These are phyloP conservation scores for Trichoderma parareesei DNA, from an alignment of 495 filamentous ascomycete species.

Conservation along the genomic window DNA sequence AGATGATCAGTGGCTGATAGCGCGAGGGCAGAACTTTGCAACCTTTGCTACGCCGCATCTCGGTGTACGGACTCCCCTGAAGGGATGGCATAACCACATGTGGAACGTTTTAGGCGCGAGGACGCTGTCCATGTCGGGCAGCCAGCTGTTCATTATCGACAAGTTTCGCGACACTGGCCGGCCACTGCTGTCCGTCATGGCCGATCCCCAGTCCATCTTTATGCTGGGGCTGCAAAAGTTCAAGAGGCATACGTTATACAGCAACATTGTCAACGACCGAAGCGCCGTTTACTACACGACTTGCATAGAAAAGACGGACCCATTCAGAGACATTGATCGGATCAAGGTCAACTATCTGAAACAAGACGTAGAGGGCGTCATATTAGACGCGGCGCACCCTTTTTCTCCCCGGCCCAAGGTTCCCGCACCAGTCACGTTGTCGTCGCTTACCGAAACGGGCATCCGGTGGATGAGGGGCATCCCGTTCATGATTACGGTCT, in stretches of 20 bases:
- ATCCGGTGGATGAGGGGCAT: constrained; percentile 30
- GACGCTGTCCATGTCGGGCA: constrained; percentile 69
- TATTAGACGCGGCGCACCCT: constrained; percentile 64
- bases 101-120: constrained; percentile 78
- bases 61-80: constrained; percentile 68
- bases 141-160: constrained; percentile 84
- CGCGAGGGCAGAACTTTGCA: constrained; percentile 62
- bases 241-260: constrained; percentile 63
- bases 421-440: constrained; percentile 4
- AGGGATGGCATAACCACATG: constrained; percentile 55
- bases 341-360: constrained; percentile 62
- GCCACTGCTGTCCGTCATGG: constrained; percentile 71
- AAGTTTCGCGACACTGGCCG: constrained; percentile 71
- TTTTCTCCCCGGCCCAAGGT: constrained; percentile 37
- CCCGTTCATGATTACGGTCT: constrained; percentile 54
- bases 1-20: background rate
- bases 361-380: constrained; percentile 58
- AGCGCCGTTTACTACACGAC: constrained; percentile 78
- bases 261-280: constrained; percentile 79
- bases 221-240: constrained; percentile 70
- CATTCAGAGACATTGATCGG: constrained; percentile 57
- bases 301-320: constrained; percentile 62
- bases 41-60: constrained; percentile 90
- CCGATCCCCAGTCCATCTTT: constrained; percentile 81
- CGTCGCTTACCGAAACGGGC: constrained; percentile 22